Base-by-base conservation (phyloP, 345 rosid species). In the Alliaria petiolata region DNA sequence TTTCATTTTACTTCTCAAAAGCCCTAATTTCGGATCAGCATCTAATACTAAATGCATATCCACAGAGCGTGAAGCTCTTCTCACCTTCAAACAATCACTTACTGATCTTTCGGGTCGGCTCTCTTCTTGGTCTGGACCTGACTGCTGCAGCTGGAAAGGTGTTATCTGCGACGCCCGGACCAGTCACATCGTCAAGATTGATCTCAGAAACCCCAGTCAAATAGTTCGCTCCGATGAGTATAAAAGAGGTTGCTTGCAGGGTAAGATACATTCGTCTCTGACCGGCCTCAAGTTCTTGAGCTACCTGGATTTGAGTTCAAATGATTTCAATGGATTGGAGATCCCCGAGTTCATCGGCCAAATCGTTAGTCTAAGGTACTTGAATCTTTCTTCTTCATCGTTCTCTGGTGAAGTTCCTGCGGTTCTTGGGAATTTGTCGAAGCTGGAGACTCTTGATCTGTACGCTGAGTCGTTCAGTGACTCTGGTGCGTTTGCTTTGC, bases 111-210 rank as follows among this genome's bases (percentile, higher is more conserved):
- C 89, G 3, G 74, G 72, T 69, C 67, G 78, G 7, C 81, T 85
- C 31, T 46, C 66, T 14, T 82, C 85, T 25, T 85, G 87, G 89
- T 38, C 64, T 16, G 82, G 84, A 58, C 75, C 80, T 54, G 81
- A 80, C 51, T 87, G 85, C 68, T 83, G 91, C 71, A 44, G 15
- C 53, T 82, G 89, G 89, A 4, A 45, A 0, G 85, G 87, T 1
- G 59, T 85, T 43, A 8, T 10, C 19, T 85, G 86, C 28, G 70
- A 66, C 61, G 53, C 62, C 40, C 30, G 0, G 16, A 80, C 76
- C 22, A 81, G 80, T 9, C 79, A 12, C 8, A 83, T 85, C 20
- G 2, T 58, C 3, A 66, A 78, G 72, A 71, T 85, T 22, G 71
- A 82, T 43, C 89, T 85, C 30, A 59, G 56, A 35, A 79, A 72